Conservation (phyloP, 2,329 filamentous ascomycete species). For the Rutstroemia sp. region DNA sequence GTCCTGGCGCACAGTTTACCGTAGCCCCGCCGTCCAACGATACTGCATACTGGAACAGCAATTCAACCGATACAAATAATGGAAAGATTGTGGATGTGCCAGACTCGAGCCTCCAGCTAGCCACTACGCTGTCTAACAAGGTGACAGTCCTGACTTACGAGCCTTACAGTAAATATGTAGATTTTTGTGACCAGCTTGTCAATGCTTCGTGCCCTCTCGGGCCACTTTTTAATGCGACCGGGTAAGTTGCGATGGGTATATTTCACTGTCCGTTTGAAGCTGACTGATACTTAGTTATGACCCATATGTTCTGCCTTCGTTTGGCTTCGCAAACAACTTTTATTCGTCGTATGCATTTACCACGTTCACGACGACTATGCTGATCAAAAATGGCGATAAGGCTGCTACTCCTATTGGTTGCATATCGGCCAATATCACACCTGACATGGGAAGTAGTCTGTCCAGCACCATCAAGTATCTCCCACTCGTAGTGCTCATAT, state of each 20-base stretch:
- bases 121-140: slow-evolving; percentile 65
- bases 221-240: slow-evolving; percentile 59
- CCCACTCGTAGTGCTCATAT: slow-evolving; percentile 68
- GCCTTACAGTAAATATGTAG: slow-evolving; percentile 46
- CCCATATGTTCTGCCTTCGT: slow-evolving; percentile 54
- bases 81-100: slow-evolving; percentile 67
- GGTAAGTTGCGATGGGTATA: slow-evolving; percentile 29
- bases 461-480: slow-evolving; percentile 66
- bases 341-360: slow-evolving; percentile 79
- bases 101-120: slow-evolving; percentile 39
- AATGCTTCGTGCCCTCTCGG: slow-evolving; percentile 66
- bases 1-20: slow-evolving; percentile 32
- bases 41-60: slow-evolving; percentile 47
- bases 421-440: slow-evolving; percentile 74
- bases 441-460: slow-evolving; percentile 64
- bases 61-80: slow-evolving; percentile 47
- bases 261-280: neutral
- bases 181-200: slow-evolving; percentile 61
- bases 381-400: slow-evolving; percentile 67
- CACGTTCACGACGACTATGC: slow-evolving; percentile 67
- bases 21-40: slow-evolving; percentile 53
- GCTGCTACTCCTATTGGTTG: slow-evolving; percentile 64
- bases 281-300: slow-evolving; percentile 26
- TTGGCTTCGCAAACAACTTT: slow-evolving; percentile 68
- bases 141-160: slow-evolving; percentile 73